Evolutionary conservation across 176 grass and related monocot genomes (phyloP).

Genomic region (Rhynchospora breviuscula): DNA sequence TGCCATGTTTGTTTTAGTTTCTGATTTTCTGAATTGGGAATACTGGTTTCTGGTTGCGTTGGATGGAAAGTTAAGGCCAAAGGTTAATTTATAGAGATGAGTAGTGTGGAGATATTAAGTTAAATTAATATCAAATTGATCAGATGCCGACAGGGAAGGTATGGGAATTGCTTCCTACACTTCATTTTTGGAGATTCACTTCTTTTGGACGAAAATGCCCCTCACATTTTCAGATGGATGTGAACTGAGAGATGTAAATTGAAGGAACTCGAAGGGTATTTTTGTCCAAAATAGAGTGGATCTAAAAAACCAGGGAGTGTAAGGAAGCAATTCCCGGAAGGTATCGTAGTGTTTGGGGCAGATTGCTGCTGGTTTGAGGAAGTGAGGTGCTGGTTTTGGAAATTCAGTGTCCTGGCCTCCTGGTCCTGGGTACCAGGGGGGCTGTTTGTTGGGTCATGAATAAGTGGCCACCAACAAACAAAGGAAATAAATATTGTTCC

Average conservation of each 20-base stretch:
- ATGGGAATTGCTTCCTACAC: no score
- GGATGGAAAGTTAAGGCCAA: background rate
- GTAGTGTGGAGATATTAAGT: background rate
- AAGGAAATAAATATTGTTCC: background rate
- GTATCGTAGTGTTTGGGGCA: no score
- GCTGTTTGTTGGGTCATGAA: background rate
- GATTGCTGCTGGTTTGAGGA: background rate
- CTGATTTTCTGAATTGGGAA: background rate
- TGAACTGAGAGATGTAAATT: no score
- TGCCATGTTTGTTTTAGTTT: slow-evolving; percentile 21
- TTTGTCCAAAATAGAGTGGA: no score
- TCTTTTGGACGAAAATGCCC: no score
- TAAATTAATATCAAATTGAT: background rate
- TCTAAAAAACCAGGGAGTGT: no score
- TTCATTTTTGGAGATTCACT: no score
- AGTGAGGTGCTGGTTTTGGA: background rate
- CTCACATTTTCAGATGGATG: no score
- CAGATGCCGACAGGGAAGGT: background rate
- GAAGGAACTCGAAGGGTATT: no score
- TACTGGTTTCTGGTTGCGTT: background rate
- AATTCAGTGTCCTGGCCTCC: slow-evolving; percentile 14
- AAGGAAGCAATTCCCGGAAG: no score
- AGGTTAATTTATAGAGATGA: slow-evolving; percentile 21
- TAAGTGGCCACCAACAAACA: background rate
- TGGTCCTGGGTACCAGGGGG: background rate